These are phyloP conservation scores for Lepiota venenata DNA, from an alignment of 768 basidiomycete genomes.

Conservation along the genomic window DNA sequence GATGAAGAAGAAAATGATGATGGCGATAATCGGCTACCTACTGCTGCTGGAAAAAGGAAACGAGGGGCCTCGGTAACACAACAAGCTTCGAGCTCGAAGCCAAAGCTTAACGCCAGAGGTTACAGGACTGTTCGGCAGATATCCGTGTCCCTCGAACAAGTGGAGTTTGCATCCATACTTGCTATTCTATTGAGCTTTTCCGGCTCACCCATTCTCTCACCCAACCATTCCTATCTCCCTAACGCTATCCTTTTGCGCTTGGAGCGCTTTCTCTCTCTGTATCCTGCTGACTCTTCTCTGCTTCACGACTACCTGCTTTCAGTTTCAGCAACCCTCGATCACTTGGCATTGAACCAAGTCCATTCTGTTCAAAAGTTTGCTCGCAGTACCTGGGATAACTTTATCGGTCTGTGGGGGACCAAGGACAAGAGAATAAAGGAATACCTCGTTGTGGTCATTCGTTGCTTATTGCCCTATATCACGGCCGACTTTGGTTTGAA, in stretches of 20 bases:
- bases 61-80: constrained; percentile 21
- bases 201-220: constrained; percentile 52
- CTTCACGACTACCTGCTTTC: constrained; percentile 72
- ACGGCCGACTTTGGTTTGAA: constrained; percentile 28
- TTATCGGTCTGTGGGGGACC: constrained; percentile 75
- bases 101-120: constrained; percentile 19
- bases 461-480: constrained; percentile 70
- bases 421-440: constrained; percentile 80
- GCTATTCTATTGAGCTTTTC: constrained; percentile 56
- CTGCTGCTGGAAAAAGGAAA: constrained; percentile 35
- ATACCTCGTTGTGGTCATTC: constrained; percentile 69
- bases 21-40: constrained; percentile 18
- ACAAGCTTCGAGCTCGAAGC: constrained; percentile 14
- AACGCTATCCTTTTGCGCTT: constrained; percentile 50
- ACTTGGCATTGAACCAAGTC: constrained; percentile 75
- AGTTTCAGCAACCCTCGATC: constrained; percentile 65
- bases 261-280: constrained; percentile 56
- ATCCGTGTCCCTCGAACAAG: constrained; percentile 52
- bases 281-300: constrained; percentile 73
- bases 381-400: constrained; percentile 51
- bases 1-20: constrained; percentile 30
- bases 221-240: constrained; percentile 32
- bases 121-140: constrained; percentile 18
- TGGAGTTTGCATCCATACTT: constrained; percentile 69
- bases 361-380: constrained; percentile 60